phyloP scores from a whole-genome alignment of 1,139 yeast species.

The Lizanozyma gosingica region DNA sequence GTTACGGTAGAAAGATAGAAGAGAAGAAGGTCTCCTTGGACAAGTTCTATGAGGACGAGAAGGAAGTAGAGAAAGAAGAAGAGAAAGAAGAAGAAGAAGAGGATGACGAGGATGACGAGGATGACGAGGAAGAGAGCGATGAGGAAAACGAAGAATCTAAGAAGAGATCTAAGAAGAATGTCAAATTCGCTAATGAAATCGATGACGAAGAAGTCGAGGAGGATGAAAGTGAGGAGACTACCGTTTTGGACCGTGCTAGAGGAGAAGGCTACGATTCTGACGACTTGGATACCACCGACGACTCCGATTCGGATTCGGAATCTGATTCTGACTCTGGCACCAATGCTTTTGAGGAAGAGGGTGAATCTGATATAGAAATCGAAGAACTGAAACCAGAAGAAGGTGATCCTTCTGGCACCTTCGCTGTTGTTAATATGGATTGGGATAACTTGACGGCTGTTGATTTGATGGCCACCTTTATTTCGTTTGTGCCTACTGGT shows the following conservation, averaged over 20 bases:
- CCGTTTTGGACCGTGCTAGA: conserved; percentile 52
- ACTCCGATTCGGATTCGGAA: conserved; percentile 16
- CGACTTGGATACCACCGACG: conserved; percentile 17
- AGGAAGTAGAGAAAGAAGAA: conserved; percentile 11
- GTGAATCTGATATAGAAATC: conserved; percentile 44
- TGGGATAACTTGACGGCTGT: conserved; percentile 90
- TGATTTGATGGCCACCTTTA: conserved; percentile 84
- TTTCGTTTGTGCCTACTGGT: conserved; percentile 73
- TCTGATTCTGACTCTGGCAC: conserved; percentile 12
- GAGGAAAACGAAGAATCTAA: conserved; percentile 25
- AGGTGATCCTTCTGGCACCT: conserved; percentile 73
- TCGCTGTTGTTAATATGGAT: conserved; percentile 94
- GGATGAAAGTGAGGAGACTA: conserved; percentile 17
- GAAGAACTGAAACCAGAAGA: conserved; percentile 63
- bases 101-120: conserved; percentile 8
- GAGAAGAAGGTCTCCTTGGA: conserved; percentile 44
- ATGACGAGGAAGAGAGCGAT: conserved; percentile 25
- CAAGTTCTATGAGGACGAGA: conserved; percentile 53
- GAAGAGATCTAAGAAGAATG: too few species aligned
- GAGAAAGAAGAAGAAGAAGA: conserved; percentile 9
- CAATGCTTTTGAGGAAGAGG: conserved; percentile 18
- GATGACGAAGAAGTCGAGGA: conserved; percentile 12
- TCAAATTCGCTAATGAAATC: conserved; percentile 19
- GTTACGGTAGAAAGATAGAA: conserved; percentile 71
- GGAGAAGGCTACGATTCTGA: conserved; percentile 44